Base-by-base conservation (phyloP, 148 eudicot genomes). In the Mesembryanthemum crystallinum region DNA sequence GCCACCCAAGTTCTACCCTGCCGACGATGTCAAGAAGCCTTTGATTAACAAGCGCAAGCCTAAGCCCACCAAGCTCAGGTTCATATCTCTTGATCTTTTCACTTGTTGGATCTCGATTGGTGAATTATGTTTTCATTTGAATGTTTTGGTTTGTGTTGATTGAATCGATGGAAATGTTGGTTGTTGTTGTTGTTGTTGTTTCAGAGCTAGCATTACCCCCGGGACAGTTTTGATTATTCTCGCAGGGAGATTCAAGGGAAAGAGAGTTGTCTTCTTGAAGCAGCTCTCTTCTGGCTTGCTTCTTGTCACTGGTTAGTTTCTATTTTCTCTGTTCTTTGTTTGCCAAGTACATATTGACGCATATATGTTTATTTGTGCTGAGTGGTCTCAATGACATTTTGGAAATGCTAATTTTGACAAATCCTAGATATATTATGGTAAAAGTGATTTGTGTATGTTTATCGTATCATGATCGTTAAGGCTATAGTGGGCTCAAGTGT, bases 41-140 rank as follows among this genome's bases (percentile, higher is more conserved):
- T 79, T 93, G 24, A 49, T 85, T 33, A 93, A 93, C 80, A 91
- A 85, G 79, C 89, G 91, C 70, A 93, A 87, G 64, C 82, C 84
- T 4, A 85, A 86, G 33, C 98, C 94, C 21, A 82, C 98, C 74
- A 91, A 93, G 83, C 94, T 93, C 85, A 93, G 92, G 98, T 92
- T 23, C 8, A 51, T 21, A 35, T 39, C 3, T 20, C 8, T 27
- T 10, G 37, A 0, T 2, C 39, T 60, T 37, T 55, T 3, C 54
- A 1, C 55, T 68, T 8, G 20, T 51, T 30, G 32, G 0, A 30
- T 67, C 47, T 45, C 1, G 30, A 24, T 43, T 28, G 24, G 20
- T 13, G 29, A 15, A 35, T 28, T 1, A 14, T 12, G 42, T 4
- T 35, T 8, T 35, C 13, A 7, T 3, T 73, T 39, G 5, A 10